Evolutionary conservation across 2,329 filamentous ascomycete genomes (phyloP), one percentile per base, ranked within the genome.

Genomic region (Orbilia ellipsospora): DNA sequence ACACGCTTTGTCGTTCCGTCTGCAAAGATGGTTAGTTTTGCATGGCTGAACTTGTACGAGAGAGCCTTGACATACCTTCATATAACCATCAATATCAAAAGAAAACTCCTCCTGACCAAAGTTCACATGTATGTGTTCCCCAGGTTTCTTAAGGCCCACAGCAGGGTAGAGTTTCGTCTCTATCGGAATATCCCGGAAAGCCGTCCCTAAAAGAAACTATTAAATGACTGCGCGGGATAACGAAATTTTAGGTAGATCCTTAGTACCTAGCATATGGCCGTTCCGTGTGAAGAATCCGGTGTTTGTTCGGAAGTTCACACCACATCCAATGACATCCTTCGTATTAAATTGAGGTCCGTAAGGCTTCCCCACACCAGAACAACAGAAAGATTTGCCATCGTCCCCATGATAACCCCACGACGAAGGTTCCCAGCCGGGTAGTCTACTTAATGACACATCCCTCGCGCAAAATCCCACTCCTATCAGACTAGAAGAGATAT

Each of bases 71-170:
- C 87, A 80, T 86, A 92, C 92, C 85, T 87, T 87, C 84, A 97
- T 90, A 86, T 95, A 88, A 73, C 88, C 87, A 82, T 97, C 92
- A 79, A 99, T 98, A 81, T 97, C 92, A 83, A 91, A 99, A 52
- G 92, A 87, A 82, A 98, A 98, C 2, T 91, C 91, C 63, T 87
- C 87, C 82, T 90, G 88, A 55, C 89, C 89, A 83, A 91, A 91
- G 80, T 91, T 91, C 78, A 85, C 87, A 73, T 85, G 83, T 70
- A 91, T 81, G 78, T 88, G 85, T 79, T 91, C 89, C 52, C 88
- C 87, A 0, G 85, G 82, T 80, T 87, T 89, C 80, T 90, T 90
- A 62, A 91, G 83, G n/a, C 89, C 89, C 23, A 91, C 83, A 0
- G 86, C 84, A 18, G 89, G 89, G 80, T 89, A 94, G n/a, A 92